These are phyloP conservation scores for Prunus yedoensis DNA, from an alignment of 331 rosid genomes.

Conservation along the genomic window DNA sequence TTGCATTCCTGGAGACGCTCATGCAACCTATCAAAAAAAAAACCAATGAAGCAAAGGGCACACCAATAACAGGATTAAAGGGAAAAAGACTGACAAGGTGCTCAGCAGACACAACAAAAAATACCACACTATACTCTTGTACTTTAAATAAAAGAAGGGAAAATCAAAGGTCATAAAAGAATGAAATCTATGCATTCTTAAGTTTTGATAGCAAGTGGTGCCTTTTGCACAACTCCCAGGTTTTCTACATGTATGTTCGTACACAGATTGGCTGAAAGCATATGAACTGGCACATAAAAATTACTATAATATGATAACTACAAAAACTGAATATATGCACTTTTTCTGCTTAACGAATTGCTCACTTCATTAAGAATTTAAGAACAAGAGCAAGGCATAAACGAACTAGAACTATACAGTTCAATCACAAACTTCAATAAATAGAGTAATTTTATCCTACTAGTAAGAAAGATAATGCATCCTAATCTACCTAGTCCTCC, in stretches of 20 bases:
- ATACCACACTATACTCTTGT: neutral
- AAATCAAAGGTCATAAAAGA: neutral
- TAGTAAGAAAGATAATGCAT: neutral
- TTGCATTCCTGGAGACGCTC: conserved; percentile 91
- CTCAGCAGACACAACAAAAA: neutral
- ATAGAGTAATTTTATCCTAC: neutral
- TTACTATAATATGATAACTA: neutral
- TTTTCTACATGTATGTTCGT: neutral
- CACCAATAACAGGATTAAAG: neutral
- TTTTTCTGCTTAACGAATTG: neutral
- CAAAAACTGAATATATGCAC: neutral
- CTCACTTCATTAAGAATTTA: neutral
- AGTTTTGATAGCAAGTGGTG: neutral
- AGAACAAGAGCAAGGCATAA: too few species aligned
- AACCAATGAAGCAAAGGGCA: neutral
- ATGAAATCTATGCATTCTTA: neutral
- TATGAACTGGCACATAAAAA: neutral
- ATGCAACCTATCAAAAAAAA: conserved; percentile 54
- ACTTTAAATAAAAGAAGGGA: neutral
- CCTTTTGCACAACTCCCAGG: neutral
- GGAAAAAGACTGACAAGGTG: neutral
- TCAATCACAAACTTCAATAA: too few species aligned
- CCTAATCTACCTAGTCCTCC: neutral
- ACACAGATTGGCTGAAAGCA: neutral
- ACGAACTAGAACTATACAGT: neutral